Conservation (phyloP, 768 basidiomycete species). For the Boletales sp. region DNA sequence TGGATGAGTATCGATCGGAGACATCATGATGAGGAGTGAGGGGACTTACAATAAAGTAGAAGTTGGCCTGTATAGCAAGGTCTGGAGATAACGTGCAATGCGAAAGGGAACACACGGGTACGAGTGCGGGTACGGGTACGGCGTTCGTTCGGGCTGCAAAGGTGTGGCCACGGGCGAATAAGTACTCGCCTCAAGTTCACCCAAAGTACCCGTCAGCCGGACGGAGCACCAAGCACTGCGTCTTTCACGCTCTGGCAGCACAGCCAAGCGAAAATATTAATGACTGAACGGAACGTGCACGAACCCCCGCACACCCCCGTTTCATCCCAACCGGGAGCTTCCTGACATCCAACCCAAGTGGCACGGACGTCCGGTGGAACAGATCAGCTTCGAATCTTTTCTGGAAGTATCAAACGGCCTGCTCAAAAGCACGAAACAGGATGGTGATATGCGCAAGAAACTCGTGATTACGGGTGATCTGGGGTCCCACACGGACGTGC, state of each 20-base stretch:
- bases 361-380: too few relatives aligned
- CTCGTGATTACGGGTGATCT: too few relatives aligned
- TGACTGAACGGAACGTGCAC: background rate
- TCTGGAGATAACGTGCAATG: too few relatives aligned
- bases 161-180: constrained; percentile 2
- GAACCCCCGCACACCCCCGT: constrained; percentile 21
- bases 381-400: background rate
- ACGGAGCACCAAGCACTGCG: background rate
- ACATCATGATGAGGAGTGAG: background rate
- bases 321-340: background rate
- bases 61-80: background rate
- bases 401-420: background rate
- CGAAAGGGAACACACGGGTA: too few relatives aligned
- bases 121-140: too few relatives aligned
- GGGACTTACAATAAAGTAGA: background rate
- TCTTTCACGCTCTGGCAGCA: background rate
- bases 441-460: too few relatives aligned
- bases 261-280: constrained; percentile 17
- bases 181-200: constrained; percentile 8
- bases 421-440: too few relatives aligned
- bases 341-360: background rate
- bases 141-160: background rate
- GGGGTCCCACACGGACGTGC: too few relatives aligned
- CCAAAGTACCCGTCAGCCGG: constrained; percentile 20
- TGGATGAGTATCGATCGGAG: constrained; percentile 9